A percentile compares a stretch with the other conserved stretches of the same genome.
These are phyloP conservation scores for Cucumis cinereus DNA, from an alignment of 306 rosid species.

Conservation along the genomic window DNA sequence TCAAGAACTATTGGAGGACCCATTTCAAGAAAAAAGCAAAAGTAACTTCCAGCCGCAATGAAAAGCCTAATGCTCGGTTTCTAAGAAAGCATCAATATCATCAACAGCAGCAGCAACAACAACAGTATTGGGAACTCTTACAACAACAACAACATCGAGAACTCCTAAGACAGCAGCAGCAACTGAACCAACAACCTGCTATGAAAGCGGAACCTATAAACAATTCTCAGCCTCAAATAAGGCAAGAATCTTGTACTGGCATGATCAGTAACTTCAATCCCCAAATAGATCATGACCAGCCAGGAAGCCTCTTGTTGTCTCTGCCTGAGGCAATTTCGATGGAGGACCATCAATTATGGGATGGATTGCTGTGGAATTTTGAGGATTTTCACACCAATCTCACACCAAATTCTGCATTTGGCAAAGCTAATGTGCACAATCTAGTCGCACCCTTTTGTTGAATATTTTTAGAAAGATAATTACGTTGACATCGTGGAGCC, in stretches of 20 bases:
- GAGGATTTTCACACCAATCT: neutral
- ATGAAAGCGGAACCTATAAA: neutral
- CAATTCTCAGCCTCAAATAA: neutral
- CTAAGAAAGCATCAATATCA: constrained; percentile 38
- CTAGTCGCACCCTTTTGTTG: constrained; percentile 5
- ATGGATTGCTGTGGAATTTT: constrained; percentile 10
- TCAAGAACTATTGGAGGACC: constrained; percentile 87
- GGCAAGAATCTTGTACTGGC: neutral
- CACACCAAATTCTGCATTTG: neutral
- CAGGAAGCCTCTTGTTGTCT: neutral
- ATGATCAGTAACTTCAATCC: neutral
- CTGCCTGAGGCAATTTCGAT: neutral
- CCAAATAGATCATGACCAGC: neutral
- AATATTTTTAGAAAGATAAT: neutral
- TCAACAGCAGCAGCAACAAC: constrained; percentile 5
- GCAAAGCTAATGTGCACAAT: constrained; percentile 1
- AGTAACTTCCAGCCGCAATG: constrained; percentile 29
- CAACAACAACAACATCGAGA: constrained; percentile 5
- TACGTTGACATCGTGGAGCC: neutral
- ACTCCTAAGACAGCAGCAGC: constrained; percentile 19
- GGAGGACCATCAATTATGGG: constrained; percentile 9
- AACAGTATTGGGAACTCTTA: neutral
- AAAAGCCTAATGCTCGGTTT: constrained; percentile 49
- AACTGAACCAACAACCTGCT: constrained; percentile 34
- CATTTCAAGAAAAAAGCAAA: constrained; percentile 74